phyloP scores from a whole-genome alignment of 1,284 basidiomycete species.

The Boletellus deceptivus region DNA sequence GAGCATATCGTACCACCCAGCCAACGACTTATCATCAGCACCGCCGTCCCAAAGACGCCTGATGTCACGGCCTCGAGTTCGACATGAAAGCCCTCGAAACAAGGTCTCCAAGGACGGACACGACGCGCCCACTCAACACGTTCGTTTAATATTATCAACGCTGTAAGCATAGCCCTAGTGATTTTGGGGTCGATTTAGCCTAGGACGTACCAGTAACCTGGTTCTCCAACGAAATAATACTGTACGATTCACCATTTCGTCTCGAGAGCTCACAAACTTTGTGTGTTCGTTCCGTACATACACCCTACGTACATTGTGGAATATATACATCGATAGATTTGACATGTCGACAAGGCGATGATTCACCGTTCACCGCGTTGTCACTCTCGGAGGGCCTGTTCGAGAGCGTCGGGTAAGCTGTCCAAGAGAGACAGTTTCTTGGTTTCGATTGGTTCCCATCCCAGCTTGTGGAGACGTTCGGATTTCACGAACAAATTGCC shows the following conservation, averaged over 20 bases:
- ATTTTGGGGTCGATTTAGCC: not conserved
- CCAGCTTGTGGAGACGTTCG: conserved; percentile 36
- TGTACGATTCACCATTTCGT: conserved; percentile 4
- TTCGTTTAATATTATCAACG: conserved; percentile 17
- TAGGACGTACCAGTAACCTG: not conserved
- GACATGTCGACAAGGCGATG: not conserved
- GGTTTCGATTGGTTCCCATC: conserved; percentile 40
- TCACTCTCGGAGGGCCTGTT: conserved; percentile 25
- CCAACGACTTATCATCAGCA: conserved; percentile 34
- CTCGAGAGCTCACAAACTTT: not conserved
- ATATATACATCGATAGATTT: conserved; percentile 2
- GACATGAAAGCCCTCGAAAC: not conserved
- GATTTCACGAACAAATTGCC: conserved; percentile 37
- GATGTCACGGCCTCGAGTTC: not conserved
- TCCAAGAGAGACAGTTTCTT: conserved; percentile 34
- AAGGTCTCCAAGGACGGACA: not conserved
- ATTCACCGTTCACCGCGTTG: not conserved
- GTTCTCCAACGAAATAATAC: conserved; percentile 5
- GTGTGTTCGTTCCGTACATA: conserved; percentile 9
- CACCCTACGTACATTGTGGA: conserved; percentile 1
- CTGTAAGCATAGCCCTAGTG: conserved; percentile 4
- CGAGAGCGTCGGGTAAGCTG: conserved; percentile 35
- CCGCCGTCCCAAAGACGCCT: conserved; percentile 9
- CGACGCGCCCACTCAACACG: not conserved
- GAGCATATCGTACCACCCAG: conserved; percentile 38